Conservation (phyloP, 2,329 filamentous ascomycete genomes). For the Xenosphaeropsis pyriputrescens region DNA sequence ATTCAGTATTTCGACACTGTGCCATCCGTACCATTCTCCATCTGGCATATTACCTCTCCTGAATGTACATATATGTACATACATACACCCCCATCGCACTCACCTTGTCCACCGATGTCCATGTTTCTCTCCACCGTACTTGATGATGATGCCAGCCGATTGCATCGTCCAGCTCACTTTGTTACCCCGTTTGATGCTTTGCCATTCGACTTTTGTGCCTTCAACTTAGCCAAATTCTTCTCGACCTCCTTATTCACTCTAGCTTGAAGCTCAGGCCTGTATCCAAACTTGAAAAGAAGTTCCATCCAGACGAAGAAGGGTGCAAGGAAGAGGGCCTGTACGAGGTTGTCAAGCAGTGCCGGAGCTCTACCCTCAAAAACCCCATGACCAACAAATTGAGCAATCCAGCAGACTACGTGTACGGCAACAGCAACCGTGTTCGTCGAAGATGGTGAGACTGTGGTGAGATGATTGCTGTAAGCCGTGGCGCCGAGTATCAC, state of each 20-base stretch:
- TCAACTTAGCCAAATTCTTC: constrained; percentile 65
- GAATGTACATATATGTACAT: no score
- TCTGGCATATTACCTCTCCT: no score
- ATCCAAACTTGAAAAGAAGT: constrained; percentile 78
- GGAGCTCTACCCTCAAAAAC: constrained; percentile 79
- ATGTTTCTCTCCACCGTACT: no score
- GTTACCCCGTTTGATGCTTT: constrained; percentile 3
- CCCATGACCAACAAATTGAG: constrained; percentile 86
- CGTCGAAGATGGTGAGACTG: constrained; percentile 28
- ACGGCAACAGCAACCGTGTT: constrained; percentile 47
- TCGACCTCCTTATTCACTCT: constrained; percentile 65
- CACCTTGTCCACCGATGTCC: no score
- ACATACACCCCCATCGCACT: no score
- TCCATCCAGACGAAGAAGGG: constrained; percentile 98
- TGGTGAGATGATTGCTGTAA: constrained; percentile 55
- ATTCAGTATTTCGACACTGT: no score
- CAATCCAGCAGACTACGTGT: constrained; percentile 66
- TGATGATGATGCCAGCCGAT: no score
- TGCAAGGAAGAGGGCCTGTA: constrained; percentile 84
- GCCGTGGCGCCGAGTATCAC: constrained; percentile 66
- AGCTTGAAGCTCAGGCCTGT: constrained; percentile 73
- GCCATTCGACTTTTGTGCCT: constrained; percentile 30
- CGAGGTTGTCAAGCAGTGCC: constrained; percentile 77
- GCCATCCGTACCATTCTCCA: no score
- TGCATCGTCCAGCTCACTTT: no score